These are phyloP conservation scores for Talaromyces islandicus DNA, from an alignment of 2,329 filamentous ascomycete genomes.

Conservation along the genomic window DNA sequence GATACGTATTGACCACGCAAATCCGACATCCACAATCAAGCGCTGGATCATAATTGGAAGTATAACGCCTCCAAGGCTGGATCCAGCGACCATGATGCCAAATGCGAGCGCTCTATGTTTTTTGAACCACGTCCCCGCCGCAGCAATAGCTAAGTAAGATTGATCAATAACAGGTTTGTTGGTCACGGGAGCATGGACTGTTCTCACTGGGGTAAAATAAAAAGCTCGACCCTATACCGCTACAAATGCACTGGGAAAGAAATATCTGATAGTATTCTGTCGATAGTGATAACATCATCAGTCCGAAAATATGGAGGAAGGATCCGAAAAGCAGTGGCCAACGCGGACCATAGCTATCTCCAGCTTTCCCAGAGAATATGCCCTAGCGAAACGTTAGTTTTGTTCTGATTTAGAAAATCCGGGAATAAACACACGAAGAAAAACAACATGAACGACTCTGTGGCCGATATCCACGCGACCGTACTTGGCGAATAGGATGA, in stretches of 20 bases:
- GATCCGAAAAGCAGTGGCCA: slow-evolving; percentile 40
- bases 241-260: slow-evolving; percentile 46
- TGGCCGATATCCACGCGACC: slow-evolving; percentile 7
- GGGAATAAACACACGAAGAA: neutral
- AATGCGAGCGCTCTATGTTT: slow-evolving; percentile 48
- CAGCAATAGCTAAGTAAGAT: neutral
- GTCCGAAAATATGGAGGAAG: slow-evolving; percentile 43
- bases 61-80: slow-evolving; percentile 53
- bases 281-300: slow-evolving; percentile 49
- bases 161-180: neutral
- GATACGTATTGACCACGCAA: slow-evolving; percentile 54
- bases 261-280: slow-evolving; percentile 49
- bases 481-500: slow-evolving; percentile 7
- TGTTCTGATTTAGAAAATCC: neutral
- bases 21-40: slow-evolving; percentile 49
- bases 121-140: slow-evolving; percentile 42
- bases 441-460: neutral
- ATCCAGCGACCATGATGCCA: slow-evolving; percentile 50
- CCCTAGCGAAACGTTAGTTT: slow-evolving; percentile 36
- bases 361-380: slow-evolving; percentile 47
- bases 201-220: slow-evolving; percentile 31
- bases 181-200: neutral
- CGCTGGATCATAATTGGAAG: slow-evolving; percentile 57
- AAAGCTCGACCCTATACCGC: slow-evolving; percentile 48
- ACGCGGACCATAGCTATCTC: slow-evolving; percentile 47